Evolutionary conservation across 2,329 filamentous ascomycete species (phyloP), one percentile per base, ranked within the genome.

Genomic region (Coniochaeta sp.): DNA sequence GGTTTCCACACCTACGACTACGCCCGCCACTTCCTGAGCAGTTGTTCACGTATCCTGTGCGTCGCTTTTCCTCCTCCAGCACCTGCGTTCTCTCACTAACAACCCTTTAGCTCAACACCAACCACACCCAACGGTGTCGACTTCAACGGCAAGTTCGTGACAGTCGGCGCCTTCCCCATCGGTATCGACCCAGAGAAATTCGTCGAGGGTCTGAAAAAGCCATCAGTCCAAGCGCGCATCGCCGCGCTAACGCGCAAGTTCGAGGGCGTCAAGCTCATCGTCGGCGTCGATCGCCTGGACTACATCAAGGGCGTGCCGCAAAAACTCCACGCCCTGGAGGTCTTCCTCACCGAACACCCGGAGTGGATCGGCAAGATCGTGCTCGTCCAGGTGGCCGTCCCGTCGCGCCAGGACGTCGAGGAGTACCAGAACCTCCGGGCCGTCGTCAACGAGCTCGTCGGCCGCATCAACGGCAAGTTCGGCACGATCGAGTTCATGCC

Each of bases 1-100:
- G 95, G 95, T 34, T 98, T 99, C 80, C 95, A 99, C 76, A 99
- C 95, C 31, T 98, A 97, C 77, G 93, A 98, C 77, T 99, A 99
- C 71, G 93, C 93, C n/a, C 85, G 95, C 58, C 95, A 99, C 76
- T 99, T 98, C 78, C 78, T 99, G 66, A 96, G 92, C 77, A 93
- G 90, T 71, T 98, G 95, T 77, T 93, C 92, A n/a, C 89, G 93
- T 65, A 95, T 98, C 66, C 81, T 97, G 80, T 89, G 79, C 73
- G 84, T 74, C 34, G 34, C 28, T 31, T 26, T 8, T 8, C 9
- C 31, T 11, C 12, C 19, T 12, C 16, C 11, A 12, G 7, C 19
- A 50, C 17, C 19, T 9, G 44, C 26, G 59, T 60, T 8, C n/a
- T 12, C 8, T 8, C 24, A 43, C 61, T 65, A 31, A 64, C 61